Evolutionary conservation across 176 grass and related monocot species (phyloP).

Genomic region (Carex scoparia): DNA sequence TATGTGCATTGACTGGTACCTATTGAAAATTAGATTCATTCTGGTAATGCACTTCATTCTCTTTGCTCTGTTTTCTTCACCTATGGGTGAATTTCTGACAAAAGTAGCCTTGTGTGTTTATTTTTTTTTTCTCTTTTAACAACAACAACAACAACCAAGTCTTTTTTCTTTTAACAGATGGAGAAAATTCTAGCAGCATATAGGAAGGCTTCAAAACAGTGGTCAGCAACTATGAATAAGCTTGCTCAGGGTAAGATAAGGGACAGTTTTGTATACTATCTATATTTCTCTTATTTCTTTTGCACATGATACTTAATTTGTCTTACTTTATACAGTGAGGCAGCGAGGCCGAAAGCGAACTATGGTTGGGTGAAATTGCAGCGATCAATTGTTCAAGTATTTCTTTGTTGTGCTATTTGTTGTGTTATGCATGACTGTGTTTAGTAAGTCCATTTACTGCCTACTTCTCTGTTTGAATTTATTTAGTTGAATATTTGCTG

Average conservation of each 20-base stretch:
- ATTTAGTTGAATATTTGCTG: neutral
- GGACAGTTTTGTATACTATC: neutral
- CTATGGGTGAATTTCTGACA: neutral
- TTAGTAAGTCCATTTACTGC: conserved; percentile 6
- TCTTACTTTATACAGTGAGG: conserved; percentile 40
- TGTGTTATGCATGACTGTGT: neutral
- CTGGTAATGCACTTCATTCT: neutral
- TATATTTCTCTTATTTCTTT: neutral
- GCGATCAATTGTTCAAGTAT: neutral
- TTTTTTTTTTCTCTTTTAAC: neutral
- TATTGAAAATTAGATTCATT: neutral
- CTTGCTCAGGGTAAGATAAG: conserved; percentile 69
- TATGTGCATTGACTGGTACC: neutral
- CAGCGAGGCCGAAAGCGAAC: conserved; percentile 77
- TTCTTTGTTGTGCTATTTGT: conserved; percentile 1
- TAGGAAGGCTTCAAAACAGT: conserved; percentile 75
- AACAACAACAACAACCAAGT: too few relatives aligned
- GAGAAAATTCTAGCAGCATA: conserved; percentile 72
- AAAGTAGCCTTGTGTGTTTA: neutral
- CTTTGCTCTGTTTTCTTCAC: neutral
- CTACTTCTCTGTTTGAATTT: conserved; percentile 1
- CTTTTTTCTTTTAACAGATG: conserved; percentile 42
- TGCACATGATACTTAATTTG: neutral
- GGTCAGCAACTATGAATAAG: conserved; percentile 86
- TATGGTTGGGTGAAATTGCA: conserved; percentile 53